Evolutionary conservation across 352 stramenopile species (phyloP).

Genomic region (Globisporangium recalcitrans): DNA sequence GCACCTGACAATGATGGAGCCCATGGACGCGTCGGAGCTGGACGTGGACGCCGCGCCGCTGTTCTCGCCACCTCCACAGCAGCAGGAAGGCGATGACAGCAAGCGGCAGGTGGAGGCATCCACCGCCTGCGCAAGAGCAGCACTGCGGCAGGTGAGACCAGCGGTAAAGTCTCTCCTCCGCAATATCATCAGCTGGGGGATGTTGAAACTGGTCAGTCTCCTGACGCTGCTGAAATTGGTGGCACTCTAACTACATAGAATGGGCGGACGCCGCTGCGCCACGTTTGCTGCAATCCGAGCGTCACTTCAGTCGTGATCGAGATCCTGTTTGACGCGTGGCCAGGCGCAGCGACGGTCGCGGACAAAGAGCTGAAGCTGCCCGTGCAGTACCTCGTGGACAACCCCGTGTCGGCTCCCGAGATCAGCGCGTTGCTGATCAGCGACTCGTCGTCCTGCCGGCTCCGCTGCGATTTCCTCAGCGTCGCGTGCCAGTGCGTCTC

Average conservation of each 20-base stretch:
- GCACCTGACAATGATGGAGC: slow-evolving; percentile 9
- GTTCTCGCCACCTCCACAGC: background rate
- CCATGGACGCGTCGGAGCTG: slow-evolving; percentile 5
- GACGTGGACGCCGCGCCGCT: background rate
- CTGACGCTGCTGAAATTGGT: background rate
- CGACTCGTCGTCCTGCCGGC: slow-evolving; percentile 53
- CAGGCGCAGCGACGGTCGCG: slow-evolving; percentile 41
- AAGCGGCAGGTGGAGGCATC: background rate
- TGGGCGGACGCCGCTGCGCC: slow-evolving; percentile 50
- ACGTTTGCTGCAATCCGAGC: slow-evolving; percentile 52
- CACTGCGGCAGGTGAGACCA: background rate
- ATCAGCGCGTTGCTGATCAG: slow-evolving; percentile 48
- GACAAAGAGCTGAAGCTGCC: slow-evolving; percentile 69
- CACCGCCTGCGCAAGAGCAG: slow-evolving; percentile 12
- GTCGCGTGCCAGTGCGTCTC: slow-evolving; percentile 26
- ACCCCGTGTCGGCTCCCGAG: slow-evolving; percentile 41
- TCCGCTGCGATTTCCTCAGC: slow-evolving; percentile 60
- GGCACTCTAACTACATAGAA: slow-evolving; percentile 23
- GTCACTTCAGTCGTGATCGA: slow-evolving; percentile 49
- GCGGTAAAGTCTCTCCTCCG: background rate
- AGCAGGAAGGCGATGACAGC: background rate
- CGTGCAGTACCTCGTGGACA: slow-evolving; percentile 70
- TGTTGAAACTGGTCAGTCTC: background rate
- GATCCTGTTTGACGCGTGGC: slow-evolving; percentile 67
- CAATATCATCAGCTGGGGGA: background rate